Conservation (phyloP, 2,329 filamentous ascomycete genomes). For the Penicillium occitanis region DNA sequence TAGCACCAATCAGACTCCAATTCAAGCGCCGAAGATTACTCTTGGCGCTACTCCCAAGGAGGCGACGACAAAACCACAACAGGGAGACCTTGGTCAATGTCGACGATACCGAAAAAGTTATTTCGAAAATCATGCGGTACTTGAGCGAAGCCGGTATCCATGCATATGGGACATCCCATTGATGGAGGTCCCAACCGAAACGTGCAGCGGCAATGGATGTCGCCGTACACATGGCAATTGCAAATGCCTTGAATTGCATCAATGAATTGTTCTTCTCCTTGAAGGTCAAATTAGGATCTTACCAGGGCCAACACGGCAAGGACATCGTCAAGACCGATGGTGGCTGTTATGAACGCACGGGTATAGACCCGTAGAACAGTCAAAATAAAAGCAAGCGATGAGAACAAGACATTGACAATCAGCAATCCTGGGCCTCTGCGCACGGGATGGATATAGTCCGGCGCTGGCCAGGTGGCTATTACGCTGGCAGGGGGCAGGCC, state of each 20-base stretch:
- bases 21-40: conserved; percentile 29
- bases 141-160: conserved; percentile 36
- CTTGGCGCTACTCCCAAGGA: conserved; percentile 15
- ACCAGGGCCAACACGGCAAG: conserved; percentile 48
- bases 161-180: conserved; percentile 41
- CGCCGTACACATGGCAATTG: conserved; percentile 36
- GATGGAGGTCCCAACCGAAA: conserved; percentile 42
- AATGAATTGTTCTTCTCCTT: conserved; percentile 22
- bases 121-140: conserved; percentile 38
- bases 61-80: conserved; percentile 22
- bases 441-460: conserved; percentile 50
- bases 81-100: conserved; percentile 19
- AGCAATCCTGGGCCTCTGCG: conserved; percentile 47
- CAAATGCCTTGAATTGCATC: conserved; percentile 29
- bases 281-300: conserved; percentile 36
- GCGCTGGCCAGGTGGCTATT: conserved; percentile 45
- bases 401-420: conserved; percentile 43
- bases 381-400: conserved; percentile 42
- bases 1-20: conserved; percentile 27
- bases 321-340: conserved; percentile 49
- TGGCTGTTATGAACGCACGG: conserved; percentile 46
- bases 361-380: conserved; percentile 50
- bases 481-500: conserved; percentile 42
- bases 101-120: conserved; percentile 35
- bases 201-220: conserved; percentile 35